A percentile compares a stretch with the other conserved stretches of the same genome.
These are phyloP conservation scores for Arabidopsis thaliana DNA, from an alignment of 345 rosid genomes.

Conservation along the genomic window TAIR10.1 NC_003076.8:1657501-1658000, in stretches of 20 bases:
- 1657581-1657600: slow-evolving; percentile 10
- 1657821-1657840: slow-evolving; percentile 22
- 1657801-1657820: slow-evolving; percentile 11
- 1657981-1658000: slow-evolving; percentile 7
- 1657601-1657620: slow-evolving; percentile 20
- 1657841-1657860: slow-evolving; percentile 17
- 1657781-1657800: slow-evolving; percentile 22
- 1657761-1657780: slow-evolving; percentile 27
- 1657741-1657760: slow-evolving; percentile 70
- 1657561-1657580: background rate
- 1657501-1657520: slow-evolving; percentile 1
- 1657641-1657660: slow-evolving; percentile 15
- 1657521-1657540: slow-evolving; percentile 1
- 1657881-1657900: slow-evolving; percentile 16
- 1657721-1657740: slow-evolving; percentile 71
- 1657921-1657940: slow-evolving; percentile 14
- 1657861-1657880: slow-evolving; percentile 20
- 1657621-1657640: background rate
- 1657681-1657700: slow-evolving; percentile 80
- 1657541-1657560: slow-evolving; percentile 18
- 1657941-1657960: background rate
- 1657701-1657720: slow-evolving; percentile 81
- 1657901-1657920: slow-evolving; percentile 23
- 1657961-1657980: slow-evolving; percentile 15
- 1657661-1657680: slow-evolving; percentile 86